These are phyloP conservation scores for Alternaria solani DNA, from an alignment of 2,329 filamentous ascomycete species.

Conservation along the genomic window DNA sequence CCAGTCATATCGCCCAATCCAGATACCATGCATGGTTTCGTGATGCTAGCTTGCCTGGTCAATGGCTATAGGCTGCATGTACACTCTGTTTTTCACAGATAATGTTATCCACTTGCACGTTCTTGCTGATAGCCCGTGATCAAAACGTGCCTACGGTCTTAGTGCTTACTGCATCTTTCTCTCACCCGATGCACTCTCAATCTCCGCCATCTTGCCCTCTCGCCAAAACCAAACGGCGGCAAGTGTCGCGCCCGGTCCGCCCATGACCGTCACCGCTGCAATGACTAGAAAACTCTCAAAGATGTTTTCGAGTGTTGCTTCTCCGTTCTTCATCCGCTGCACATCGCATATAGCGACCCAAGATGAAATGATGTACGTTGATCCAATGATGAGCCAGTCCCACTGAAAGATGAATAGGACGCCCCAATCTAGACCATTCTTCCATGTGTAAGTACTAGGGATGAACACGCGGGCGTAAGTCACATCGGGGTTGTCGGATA, in stretches of 20 bases:
- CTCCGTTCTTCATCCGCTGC: constrained; percentile 18
- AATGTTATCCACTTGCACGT: background rate
- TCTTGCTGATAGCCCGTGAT: background rate
- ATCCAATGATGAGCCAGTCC: constrained; percentile 22
- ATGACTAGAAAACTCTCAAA: constrained; percentile 16
- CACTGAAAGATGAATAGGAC: constrained; percentile 32
- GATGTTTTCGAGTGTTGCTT: constrained; percentile 13
- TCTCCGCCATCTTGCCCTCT: constrained; percentile 21
- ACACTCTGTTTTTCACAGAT: too few species aligned
- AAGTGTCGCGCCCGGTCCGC: constrained; percentile 23
- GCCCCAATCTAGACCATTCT: constrained; percentile 12
- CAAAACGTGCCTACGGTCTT: too few species aligned
- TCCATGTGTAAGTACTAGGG: constrained; percentile 19
- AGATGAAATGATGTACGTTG: constrained; percentile 10
- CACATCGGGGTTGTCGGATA: constrained; percentile 21
- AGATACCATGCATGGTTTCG: background rate
- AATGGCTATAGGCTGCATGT: too few species aligned
- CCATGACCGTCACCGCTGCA: constrained; percentile 12
- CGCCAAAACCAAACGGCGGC: constrained; percentile 27
- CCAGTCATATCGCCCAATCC: background rate
- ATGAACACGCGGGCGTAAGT: constrained; percentile 21
- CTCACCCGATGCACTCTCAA: constrained; percentile 14
- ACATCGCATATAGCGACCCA: constrained; percentile 25
- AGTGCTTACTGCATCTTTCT: constrained; percentile 20
- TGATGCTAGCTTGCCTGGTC: too few species aligned